Base-by-base conservation (phyloP, 2,329 filamentous ascomycete genomes). In the Ilyonectria sp. region DNA sequence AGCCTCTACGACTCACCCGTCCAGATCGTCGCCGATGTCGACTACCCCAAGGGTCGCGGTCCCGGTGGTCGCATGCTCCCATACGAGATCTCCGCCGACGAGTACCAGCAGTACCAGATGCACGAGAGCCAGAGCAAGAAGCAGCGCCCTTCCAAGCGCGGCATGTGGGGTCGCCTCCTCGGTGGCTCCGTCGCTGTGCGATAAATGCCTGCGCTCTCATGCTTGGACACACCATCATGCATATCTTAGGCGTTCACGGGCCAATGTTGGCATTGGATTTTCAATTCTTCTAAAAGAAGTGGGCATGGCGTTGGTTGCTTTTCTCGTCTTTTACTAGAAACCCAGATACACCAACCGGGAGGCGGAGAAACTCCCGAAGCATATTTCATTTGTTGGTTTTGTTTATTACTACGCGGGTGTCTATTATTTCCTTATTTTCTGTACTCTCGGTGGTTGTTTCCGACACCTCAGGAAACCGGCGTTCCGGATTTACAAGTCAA, bases 121-220 rank as follows among this genome's bases (percentile, higher is more conserved):
- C 84, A 87, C 68, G 83, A 87, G 55, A 82, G 79, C 46, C 78
- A 79, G 52, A 76, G 75, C 66, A 86, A 84, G 78, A 87, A 87
- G 81, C 84, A 86, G 58, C 82, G 82, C 65, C 82, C 83, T 57
- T 53, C 72, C 29, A 63, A 65, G 61, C 82, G 85, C 44, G 85
- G 86, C 69, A 83, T 89, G 80, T 86, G 86, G 78, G 85, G 84
- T 37, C 85, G 87, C 47, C 82, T 89, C 66, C 86, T 89, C 66
- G 85, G 85, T 52, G 82, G 81, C 57, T 78, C 81, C 58, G 81
- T 84, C 69, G 75, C 80, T 64, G 80, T 81, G 71, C 82, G 83
- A 78, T 84, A 69, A 71, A 69, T 49, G 17, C 52, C 46, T 47
- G 49, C 59, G 57, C 61, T 65, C 57, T 60, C 50, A 50, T 53